Percentiles rank a stretch among this genome's conserved stretches.
Evolutionary conservation across 164 flowering plant species (phyloP).

Genomic region (Brasenia schreberi): DNA sequence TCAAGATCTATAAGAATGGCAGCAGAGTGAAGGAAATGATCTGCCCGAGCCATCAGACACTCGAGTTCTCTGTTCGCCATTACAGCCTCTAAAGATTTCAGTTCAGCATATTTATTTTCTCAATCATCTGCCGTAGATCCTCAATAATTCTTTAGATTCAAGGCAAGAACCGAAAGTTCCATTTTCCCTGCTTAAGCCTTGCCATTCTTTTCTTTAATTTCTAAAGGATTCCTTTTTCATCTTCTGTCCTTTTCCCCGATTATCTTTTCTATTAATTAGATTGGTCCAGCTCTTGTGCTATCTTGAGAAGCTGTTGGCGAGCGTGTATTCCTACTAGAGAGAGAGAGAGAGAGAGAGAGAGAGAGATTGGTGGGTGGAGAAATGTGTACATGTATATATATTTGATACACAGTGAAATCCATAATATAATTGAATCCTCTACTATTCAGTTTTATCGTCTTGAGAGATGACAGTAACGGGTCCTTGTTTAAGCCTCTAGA

Average conservation of each 20-base stretch:
- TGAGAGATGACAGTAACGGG: too few species aligned
- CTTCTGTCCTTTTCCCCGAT: neutral
- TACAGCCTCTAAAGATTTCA: conserved; percentile 39
- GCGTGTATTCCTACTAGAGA: neutral
- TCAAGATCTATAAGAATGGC: conserved; percentile 80
- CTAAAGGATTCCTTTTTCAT: neutral
- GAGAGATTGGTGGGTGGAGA: neutral
- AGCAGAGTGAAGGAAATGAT: conserved; percentile 65
- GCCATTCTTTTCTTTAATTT: neutral
- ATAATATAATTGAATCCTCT: neutral
- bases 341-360: neutral
- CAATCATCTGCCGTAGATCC: neutral
- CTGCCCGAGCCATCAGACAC: conserved; percentile 52
- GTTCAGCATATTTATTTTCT: neutral
- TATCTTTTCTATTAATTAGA: neutral
- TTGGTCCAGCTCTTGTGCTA: neutral
- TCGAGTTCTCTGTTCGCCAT: conserved; percentile 78
- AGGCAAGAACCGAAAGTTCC: neutral
- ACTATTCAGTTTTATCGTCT: neutral
- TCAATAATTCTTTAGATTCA: neutral
- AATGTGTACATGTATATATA: neutral
- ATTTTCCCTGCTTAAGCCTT: neutral
- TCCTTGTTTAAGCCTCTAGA: too few species aligned
- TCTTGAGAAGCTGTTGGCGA: neutral
- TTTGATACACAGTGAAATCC: neutral